phyloP scores from a whole-genome alignment of 768 basidiomycete species.

The Lactifluus volemus region DNA sequence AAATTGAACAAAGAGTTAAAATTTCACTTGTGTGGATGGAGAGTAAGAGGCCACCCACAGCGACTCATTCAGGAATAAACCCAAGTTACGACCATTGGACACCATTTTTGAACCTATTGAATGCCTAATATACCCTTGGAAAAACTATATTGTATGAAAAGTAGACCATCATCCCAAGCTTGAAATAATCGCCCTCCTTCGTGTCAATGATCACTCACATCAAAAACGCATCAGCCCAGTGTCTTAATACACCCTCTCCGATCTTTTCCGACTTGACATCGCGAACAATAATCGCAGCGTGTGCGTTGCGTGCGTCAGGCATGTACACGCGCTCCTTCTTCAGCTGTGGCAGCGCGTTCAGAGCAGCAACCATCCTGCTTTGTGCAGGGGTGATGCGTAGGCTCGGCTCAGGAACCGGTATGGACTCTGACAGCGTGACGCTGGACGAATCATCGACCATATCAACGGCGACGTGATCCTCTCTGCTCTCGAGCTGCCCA shows the following conservation, averaged over 20 bases:
- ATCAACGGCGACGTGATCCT: slow-evolving; percentile 56
- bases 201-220: slow-evolving; percentile 23
- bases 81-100: too few species aligned
- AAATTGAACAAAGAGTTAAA: neutral
- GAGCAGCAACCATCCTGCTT: slow-evolving; percentile 41
- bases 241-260: slow-evolving; percentile 59
- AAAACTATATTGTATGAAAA: too few species aligned
- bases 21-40: neutral
- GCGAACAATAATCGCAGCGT: slow-evolving; percentile 63
- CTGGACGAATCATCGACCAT: slow-evolving; percentile 36
- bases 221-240: slow-evolving; percentile 61
- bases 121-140: too few species aligned
- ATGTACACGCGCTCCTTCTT: slow-evolving; percentile 68
- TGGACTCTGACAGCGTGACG: neutral
- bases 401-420: slow-evolving; percentile 17
- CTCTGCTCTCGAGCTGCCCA: slow-evolving; percentile 46
- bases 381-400: slow-evolving; percentile 47
- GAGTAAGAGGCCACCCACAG: neutral
- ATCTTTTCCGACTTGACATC: slow-evolving; percentile 49
- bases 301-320: slow-evolving; percentile 48
- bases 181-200: neutral
- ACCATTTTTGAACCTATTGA: too few species aligned
- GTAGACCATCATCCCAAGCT: too few species aligned
- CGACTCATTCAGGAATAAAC: neutral
- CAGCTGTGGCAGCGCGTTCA: slow-evolving; percentile 60